A percentile compares a stretch with the other conserved stretches of the same genome.
Conservation (phyloP, 2,329 filamentous ascomycete species). For the Neodidymelliopsis sp. region DNA sequence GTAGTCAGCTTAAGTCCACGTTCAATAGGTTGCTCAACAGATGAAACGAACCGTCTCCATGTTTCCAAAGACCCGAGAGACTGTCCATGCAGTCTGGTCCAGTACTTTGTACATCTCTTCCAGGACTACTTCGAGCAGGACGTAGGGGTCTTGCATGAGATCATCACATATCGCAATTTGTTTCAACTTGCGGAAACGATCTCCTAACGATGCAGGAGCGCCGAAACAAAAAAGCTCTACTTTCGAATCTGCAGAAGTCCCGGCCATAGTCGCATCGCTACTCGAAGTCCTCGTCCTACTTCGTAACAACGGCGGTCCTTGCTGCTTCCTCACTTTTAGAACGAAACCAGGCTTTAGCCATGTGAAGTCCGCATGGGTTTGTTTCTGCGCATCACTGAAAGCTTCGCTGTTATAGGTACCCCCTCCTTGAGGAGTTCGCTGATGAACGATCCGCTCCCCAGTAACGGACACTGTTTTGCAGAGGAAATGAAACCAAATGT, state of each 20-base stretch:
- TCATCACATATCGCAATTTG: conserved; percentile 25
- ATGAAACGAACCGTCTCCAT: conserved; percentile 38
- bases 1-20: conserved; percentile 8
- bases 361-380: conserved; percentile 32
- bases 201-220: conserved; percentile 25
- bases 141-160: conserved; percentile 40
- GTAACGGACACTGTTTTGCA: conserved; percentile 31
- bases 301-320: conserved; percentile 1
- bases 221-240: conserved; percentile 43
- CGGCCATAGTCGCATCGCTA: conserved; percentile 20
- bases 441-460: conserved; percentile 18
- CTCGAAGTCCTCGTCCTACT: conserved; percentile 22
- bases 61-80: conserved; percentile 39
- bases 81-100: conserved; percentile 39
- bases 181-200: conserved; percentile 26
- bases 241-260: background rate
- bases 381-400: conserved; percentile 6
- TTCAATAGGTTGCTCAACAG: background rate
- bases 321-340: conserved; percentile 25
- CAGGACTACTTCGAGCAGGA: conserved; percentile 41
- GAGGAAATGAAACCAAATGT: conserved; percentile 43
- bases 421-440: background rate
- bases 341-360: conserved; percentile 40
- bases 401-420: background rate
- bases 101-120: conserved; percentile 43